Evolutionary conservation across 352 stramenopile genomes (phyloP).

Genomic region (Thalassiosira livingstoniorum): DNA sequence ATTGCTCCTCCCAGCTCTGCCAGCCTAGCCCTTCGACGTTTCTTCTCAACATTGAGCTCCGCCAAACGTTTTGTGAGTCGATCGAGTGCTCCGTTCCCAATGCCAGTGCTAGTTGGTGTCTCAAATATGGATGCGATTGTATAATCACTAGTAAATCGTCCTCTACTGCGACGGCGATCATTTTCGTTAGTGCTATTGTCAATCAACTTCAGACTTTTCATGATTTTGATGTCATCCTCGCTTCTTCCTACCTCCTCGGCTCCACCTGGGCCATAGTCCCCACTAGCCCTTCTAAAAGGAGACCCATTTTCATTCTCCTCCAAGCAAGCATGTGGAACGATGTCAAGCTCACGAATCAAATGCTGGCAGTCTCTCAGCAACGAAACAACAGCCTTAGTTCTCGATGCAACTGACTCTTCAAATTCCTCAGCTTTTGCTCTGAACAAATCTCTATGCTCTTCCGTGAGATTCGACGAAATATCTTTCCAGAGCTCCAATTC

Average conservation of each 20-base stretch:
- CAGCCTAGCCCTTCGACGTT: conserved; percentile 66
- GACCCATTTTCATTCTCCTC: conserved; percentile 13
- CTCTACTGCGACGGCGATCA: conserved; percentile 7
- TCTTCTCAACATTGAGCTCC: conserved; percentile 81
- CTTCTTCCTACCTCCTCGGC: conserved; percentile 22
- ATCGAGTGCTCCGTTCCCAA: conserved; percentile 73
- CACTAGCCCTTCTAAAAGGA: background rate
- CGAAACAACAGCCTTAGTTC: conserved; percentile 70
- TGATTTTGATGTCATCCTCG: conserved; percentile 61
- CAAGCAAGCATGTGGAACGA: conserved; percentile 50
- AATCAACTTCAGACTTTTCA: conserved; percentile 53
- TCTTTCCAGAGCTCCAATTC: conserved; percentile 66
- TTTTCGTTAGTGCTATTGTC: background rate
- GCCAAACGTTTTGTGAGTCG: conserved; percentile 71
- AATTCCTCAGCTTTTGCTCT: conserved; percentile 72
- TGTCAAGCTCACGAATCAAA: conserved; percentile 78
- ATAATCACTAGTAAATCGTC: conserved; percentile 23
- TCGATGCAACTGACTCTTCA: conserved; percentile 68
- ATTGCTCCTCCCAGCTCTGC: conserved; percentile 82
- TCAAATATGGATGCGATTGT: conserved; percentile 77
- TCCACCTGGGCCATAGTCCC: background rate
- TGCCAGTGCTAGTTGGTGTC: conserved; percentile 76
- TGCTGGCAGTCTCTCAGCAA: conserved; percentile 80
- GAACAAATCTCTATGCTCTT: conserved; percentile 60
- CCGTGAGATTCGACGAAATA: conserved; percentile 74